phyloP scores from a whole-genome alignment of 2,329 filamentous ascomycete species.

The Hypoxylon sp. region DNA sequence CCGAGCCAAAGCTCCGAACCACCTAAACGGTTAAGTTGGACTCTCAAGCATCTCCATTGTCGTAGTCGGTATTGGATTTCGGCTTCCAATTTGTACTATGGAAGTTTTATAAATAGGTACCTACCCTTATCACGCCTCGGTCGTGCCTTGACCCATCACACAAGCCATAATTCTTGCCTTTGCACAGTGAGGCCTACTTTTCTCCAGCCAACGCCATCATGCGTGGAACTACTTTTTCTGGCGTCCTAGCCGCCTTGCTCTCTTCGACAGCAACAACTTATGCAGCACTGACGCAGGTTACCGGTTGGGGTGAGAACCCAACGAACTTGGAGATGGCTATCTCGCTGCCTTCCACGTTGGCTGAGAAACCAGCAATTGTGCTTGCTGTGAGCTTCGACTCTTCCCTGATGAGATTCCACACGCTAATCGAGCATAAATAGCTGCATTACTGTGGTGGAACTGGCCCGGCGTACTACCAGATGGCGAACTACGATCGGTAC shows the following conservation, averaged over 20 bases:
- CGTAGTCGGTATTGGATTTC: constrained; percentile 10
- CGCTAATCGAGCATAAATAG: constrained; percentile 22
- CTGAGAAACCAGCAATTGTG: constrained; percentile 36
- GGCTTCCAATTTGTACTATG: neutral
- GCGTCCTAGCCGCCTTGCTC: constrained; percentile 25
- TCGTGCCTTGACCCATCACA: neutral
- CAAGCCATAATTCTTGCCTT: neutral
- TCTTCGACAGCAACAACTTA: constrained; percentile 16
- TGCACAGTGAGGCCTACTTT: neutral
- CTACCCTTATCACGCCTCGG: neutral
- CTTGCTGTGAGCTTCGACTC: constrained; percentile 34
- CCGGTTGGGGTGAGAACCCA: constrained; percentile 39
- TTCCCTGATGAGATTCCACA: neutral
- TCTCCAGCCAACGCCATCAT: constrained; percentile 13
- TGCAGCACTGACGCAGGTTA: constrained; percentile 35
- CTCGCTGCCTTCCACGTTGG: constrained; percentile 33
- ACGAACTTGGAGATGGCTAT: constrained; percentile 39
- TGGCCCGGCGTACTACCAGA: constrained; percentile 29
- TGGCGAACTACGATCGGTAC: constrained; percentile 36
- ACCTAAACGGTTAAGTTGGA: constrained; percentile 15
- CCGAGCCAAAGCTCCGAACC: constrained; percentile 19
- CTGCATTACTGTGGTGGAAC: constrained; percentile 41
- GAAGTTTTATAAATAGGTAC: constrained; percentile 27
- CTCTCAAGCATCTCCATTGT: neutral
- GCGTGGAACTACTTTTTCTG: constrained; percentile 8